Percentiles rank a stretch among this genome's conserved stretches.
Conservation (phyloP, 306 rosid species). For the Calophaca sinica region DNA sequence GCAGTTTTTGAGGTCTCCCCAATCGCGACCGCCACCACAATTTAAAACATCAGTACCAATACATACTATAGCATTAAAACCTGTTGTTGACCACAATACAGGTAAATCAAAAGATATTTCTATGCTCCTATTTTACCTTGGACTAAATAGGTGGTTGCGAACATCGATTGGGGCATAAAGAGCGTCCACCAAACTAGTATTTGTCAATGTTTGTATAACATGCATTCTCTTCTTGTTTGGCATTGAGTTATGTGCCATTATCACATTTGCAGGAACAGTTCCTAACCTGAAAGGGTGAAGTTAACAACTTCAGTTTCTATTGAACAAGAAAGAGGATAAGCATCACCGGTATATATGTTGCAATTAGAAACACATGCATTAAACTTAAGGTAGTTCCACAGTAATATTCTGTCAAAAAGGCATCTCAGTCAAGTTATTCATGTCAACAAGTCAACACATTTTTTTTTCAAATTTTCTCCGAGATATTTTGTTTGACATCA, state of each 20-base stretch:
- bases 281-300: constrained; percentile 42
- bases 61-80: neutral
- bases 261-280: constrained; percentile 51
- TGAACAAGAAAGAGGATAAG: constrained; percentile 5
- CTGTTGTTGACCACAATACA: neutral
- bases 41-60: too few species aligned
- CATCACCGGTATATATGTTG: neutral
- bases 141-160: constrained; percentile 41
- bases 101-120: constrained; percentile 2
- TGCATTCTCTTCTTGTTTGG: constrained; percentile 43
- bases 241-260: constrained; percentile 50
- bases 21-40: too few species aligned
- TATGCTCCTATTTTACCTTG: constrained; percentile 37
- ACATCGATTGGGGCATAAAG: constrained; percentile 17
- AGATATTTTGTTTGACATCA: neutral
- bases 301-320: neutral
- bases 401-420: neutral
- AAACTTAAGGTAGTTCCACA: neutral
- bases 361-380: neutral
- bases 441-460: neutral
- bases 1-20: too few species aligned
- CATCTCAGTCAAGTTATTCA: neutral
- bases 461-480: neutral
- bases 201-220: constrained; percentile 39
- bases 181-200: constrained; percentile 35